Conservation (phyloP, 768 basidiomycete species). For the Mycena capillaripes region DNA sequence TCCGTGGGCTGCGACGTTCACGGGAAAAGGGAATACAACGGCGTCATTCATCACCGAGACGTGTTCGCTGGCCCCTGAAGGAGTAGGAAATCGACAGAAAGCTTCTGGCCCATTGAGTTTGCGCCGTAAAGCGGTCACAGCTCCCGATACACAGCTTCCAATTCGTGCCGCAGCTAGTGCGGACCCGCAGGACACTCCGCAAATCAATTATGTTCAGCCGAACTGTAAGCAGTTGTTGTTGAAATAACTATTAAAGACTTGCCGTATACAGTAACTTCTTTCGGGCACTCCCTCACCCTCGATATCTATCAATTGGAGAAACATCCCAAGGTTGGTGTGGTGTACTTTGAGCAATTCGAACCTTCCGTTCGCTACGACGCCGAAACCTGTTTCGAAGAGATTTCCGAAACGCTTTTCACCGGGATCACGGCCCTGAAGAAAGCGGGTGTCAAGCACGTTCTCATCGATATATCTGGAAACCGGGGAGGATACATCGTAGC, state of each 20-base stretch:
- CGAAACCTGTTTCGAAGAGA: constrained; percentile 15
- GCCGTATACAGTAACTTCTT: constrained; percentile 27
- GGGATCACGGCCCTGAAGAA: constrained; percentile 33
- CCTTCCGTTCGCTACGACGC: constrained; percentile 7
- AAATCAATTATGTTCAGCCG: constrained; percentile 29
- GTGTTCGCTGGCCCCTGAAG: constrained; percentile 1
- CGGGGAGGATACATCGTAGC: constrained; percentile 33
- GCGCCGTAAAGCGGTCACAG: constrained; percentile 13
- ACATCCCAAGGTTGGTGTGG: constrained; percentile 37
- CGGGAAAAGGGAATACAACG: constrained; percentile 23
- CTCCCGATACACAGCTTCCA: constrained; percentile 15
- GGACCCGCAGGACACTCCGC: neutral
- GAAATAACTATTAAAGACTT: no score
- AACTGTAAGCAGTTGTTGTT: constrained; percentile 12
- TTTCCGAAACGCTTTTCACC: constrained; percentile 23
- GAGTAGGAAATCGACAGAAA: neutral
- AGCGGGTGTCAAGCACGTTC: constrained; percentile 33
- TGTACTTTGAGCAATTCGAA: constrained; percentile 37
- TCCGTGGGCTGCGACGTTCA: constrained; percentile 36
- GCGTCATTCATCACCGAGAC: constrained; percentile 33
- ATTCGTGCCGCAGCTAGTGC: constrained; percentile 15
- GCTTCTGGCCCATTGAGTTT: neutral
- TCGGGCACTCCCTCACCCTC: constrained; percentile 29
- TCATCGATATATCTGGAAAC: constrained; percentile 36
- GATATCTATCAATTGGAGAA: constrained; percentile 33